A percentile compares a stretch with the other conserved stretches of the same genome.
phyloP scores from a whole-genome alignment of 768 basidiomycete genomes.

The Termitomyces sp. region DNA sequence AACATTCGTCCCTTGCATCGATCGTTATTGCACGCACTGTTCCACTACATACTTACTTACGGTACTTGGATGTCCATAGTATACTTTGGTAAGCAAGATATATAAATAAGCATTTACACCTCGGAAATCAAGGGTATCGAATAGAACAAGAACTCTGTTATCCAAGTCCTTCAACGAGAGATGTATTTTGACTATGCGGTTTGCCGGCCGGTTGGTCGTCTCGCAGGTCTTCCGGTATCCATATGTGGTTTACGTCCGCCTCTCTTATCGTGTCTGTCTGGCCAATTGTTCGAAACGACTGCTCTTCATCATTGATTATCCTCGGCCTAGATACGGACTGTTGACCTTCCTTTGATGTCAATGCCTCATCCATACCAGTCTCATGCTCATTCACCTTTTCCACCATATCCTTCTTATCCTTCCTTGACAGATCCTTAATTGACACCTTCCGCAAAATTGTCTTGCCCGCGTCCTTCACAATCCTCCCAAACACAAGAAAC shows the following conservation, averaged over 20 bases:
- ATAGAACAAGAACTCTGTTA: not conserved
- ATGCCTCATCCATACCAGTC: not conserved
- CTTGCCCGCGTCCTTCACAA: constrained; percentile 46
- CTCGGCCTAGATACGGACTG: constrained; percentile 2
- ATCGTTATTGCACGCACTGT: not conserved
- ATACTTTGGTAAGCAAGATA: not conserved
- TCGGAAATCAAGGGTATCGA: constrained; percentile 4
- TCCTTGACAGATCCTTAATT: constrained; percentile 24
- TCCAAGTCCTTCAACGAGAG: not conserved
- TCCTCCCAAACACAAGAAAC: constrained; percentile 40
- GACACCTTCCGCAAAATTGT: constrained; percentile 47
- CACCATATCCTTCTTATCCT: constrained; percentile 7
- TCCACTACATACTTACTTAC: not conserved
- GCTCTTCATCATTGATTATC: constrained; percentile 18
- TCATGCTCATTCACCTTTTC: not conserved
- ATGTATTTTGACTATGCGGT: not conserved
- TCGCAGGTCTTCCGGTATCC: constrained; percentile 5
- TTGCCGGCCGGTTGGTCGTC: not conserved
- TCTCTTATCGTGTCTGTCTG: constrained; percentile 24
- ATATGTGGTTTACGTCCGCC: constrained; percentile 16
- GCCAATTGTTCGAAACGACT: constrained; percentile 18
- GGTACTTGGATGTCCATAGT: not conserved
- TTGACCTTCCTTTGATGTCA: not conserved
- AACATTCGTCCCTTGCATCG: not conserved
- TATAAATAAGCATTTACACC: constrained; percentile 2